A percentile compares a stretch with the other conserved stretches of the same genome.
These are phyloP conservation scores for Xanthoparmelia taractica DNA, from an alignment of 495 filamentous ascomycete species.

Conservation along the genomic window DNA sequence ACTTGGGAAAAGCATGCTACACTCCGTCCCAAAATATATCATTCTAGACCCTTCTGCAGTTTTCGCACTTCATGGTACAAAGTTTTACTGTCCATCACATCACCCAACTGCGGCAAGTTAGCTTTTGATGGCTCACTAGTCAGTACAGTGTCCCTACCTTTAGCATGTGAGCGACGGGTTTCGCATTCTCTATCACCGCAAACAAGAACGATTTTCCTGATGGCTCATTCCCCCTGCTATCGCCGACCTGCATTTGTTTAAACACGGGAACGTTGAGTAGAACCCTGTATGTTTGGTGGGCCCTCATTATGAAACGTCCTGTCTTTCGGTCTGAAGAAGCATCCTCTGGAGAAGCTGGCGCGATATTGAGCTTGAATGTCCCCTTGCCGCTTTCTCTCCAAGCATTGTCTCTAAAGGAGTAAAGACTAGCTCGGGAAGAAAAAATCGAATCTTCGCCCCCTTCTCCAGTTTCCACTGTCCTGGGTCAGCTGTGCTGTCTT, in stretches of 20 bases:
- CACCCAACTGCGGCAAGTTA: constrained; percentile 35
- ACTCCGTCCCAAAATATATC: background rate
- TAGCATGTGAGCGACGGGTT: constrained; percentile 54
- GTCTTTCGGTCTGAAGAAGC: constrained; percentile 35
- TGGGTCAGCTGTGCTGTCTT: constrained; percentile 16
- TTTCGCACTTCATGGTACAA: constrained; percentile 36
- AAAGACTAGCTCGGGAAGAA: constrained; percentile 63
- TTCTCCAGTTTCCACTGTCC: constrained; percentile 66
- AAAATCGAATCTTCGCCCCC: constrained; percentile 54
- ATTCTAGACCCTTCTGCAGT: constrained; percentile 24
- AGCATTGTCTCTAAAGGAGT: constrained; percentile 57
- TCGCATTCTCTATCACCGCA: constrained; percentile 53
- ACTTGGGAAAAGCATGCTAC: background rate
- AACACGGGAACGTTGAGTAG: constrained; percentile 74
- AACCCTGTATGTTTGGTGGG: constrained; percentile 77
- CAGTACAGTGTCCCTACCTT: constrained; percentile 49
- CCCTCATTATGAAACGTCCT: constrained; percentile 76
- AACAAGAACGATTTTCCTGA: constrained; percentile 51
- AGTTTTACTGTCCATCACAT: constrained; percentile 35
- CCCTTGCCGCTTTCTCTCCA: constrained; percentile 87
- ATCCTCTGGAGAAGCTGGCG: constrained; percentile 42
- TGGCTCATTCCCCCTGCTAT: constrained; percentile 43
- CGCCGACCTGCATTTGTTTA: constrained; percentile 63
- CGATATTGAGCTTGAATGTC: constrained; percentile 74
- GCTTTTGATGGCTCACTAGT: constrained; percentile 21